phyloP scores from a whole-genome alignment of 129 eudicot species.

The Chrysanthemum seticuspe region DNA sequence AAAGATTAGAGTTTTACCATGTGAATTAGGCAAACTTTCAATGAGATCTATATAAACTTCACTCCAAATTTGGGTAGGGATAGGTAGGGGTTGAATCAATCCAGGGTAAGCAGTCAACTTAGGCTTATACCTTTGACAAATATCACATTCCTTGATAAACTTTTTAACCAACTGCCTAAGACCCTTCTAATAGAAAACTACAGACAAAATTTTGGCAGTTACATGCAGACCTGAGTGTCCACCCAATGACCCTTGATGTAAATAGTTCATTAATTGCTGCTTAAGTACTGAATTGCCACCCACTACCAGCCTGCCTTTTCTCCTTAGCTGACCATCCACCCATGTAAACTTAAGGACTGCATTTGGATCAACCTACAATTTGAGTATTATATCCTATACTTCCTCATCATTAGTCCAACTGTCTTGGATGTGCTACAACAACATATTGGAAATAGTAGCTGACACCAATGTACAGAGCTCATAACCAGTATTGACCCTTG shows the following conservation, averaged over 20 bases:
- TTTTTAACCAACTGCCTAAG: neutral
- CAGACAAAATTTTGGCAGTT: neutral
- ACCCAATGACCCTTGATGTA: neutral
- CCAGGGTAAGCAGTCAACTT: too few relatives aligned
- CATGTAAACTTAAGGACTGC: neutral
- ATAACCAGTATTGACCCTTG: neutral
- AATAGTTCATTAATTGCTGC: neutral
- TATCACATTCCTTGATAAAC: too few relatives aligned
- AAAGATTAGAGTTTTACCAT: too few relatives aligned
- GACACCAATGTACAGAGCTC: neutral
- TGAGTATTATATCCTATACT: neutral
- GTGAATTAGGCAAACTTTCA: too few relatives aligned
- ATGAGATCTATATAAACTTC: too few relatives aligned
- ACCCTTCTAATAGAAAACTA: neutral
- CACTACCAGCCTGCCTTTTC: neutral
- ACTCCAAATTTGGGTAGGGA: too few relatives aligned
- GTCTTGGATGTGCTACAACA: neutral
- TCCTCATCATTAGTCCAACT: neutral
- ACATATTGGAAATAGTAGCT: neutral
- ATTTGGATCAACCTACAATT: neutral
- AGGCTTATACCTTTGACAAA: too few relatives aligned
- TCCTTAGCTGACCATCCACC: neutral
- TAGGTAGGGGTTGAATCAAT: too few relatives aligned
- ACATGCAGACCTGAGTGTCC: neutral
- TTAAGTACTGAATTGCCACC: neutral